phyloP scores from a whole-genome alignment of 2,329 filamentous ascomycete genomes.

The Penicillium occitanis region DNA sequence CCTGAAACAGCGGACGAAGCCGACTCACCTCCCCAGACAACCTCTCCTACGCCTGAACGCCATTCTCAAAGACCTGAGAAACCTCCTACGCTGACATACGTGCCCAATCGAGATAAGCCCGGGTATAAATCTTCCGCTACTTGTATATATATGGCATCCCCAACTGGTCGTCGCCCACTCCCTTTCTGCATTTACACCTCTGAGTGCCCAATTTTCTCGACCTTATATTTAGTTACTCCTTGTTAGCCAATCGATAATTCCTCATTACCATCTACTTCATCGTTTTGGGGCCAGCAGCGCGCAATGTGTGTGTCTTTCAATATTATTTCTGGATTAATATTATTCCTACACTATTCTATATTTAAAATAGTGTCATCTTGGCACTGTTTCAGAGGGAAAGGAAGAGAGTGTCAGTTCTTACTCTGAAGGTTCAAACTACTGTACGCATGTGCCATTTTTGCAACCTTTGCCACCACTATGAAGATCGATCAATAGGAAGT shows the following conservation, averaged over 20 bases:
- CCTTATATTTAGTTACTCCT: background rate
- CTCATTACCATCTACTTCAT: background rate
- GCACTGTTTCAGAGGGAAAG: background rate
- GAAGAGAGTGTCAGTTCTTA: slow-evolving; percentile 3
- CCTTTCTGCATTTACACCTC: background rate
- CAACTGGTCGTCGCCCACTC: no score
- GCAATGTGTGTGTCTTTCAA: background rate
- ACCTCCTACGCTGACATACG: background rate
- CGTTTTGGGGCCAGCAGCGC: background rate
- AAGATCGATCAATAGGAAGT: no score
- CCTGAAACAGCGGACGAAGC: background rate
- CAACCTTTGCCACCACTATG: no score
- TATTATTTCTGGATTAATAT: background rate
- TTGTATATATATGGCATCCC: no score
- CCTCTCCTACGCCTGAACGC: background rate
- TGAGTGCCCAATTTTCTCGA: background rate
- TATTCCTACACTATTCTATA: background rate
- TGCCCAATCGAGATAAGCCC: no score
- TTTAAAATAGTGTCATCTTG: background rate
- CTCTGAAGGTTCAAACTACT: slow-evolving; percentile 1
- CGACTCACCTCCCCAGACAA: background rate
- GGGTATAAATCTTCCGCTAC: no score
- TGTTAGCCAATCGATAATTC: background rate
- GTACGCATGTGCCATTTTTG: background rate
- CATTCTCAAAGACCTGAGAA: background rate